These are phyloP conservation scores for Mortierella claussenii DNA, from an alignment of 192 early-diverging fungal species.

Conservation along the genomic window DNA sequence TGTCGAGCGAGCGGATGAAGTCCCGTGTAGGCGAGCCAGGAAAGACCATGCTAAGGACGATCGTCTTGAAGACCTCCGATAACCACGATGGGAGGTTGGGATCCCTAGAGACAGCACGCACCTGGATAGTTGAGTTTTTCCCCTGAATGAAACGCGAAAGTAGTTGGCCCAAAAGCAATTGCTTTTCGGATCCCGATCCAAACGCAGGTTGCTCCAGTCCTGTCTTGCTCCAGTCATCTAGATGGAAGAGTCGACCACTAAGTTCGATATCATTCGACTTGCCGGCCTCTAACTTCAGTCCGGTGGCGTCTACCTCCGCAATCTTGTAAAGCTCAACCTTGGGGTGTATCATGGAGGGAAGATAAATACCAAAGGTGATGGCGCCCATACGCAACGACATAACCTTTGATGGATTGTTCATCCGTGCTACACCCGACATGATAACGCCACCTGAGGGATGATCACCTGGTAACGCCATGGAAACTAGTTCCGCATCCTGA, in stretches of 20 bases:
- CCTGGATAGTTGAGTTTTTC: conserved; percentile 35
- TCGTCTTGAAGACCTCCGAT: conserved; percentile 28
- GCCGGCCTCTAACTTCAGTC: conserved; percentile 19
- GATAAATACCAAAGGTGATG: conserved; percentile 39
- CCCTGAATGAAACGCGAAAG: conserved; percentile 48
- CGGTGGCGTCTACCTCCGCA: conserved; percentile 27
- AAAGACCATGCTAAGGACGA: conserved; percentile 41
- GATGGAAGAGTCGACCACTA: conserved; percentile 43
- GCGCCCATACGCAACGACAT: conserved; percentile 34
- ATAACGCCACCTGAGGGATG: conserved; percentile 36
- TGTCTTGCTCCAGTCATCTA: conserved; percentile 34
- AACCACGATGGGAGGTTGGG: conserved; percentile 32
- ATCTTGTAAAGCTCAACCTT: conserved; percentile 36
- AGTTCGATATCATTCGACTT: conserved; percentile 17
- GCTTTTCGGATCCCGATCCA: conserved; percentile 28
- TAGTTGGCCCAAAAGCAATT: conserved; percentile 27
- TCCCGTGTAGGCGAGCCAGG: conserved; percentile 39
- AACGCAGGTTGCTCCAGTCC: background rate
- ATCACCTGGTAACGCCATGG: conserved; percentile 30
- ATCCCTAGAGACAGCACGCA: conserved; percentile 42
- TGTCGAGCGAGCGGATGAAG: conserved; percentile 31
- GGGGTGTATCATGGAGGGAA: conserved; percentile 27
- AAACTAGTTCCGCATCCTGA: conserved; percentile 30
- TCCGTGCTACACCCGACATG: conserved; percentile 36
- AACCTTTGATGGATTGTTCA: conserved; percentile 32